Evolutionary conservation across 2,329 filamentous ascomycete species (phyloP).

Genomic region (Chalara sp.): DNA sequence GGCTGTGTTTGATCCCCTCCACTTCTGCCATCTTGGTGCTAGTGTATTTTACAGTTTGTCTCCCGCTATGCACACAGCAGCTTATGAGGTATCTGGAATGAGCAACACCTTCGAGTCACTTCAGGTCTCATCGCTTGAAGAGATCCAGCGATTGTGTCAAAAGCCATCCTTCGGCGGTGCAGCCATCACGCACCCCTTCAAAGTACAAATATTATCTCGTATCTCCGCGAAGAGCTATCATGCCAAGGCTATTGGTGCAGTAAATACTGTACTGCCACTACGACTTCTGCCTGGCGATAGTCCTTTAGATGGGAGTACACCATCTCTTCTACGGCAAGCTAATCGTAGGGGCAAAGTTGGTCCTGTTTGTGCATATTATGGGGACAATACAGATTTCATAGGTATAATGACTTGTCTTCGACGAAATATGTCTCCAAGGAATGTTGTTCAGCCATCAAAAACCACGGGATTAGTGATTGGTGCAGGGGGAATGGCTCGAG

Average conservation of each 20-base stretch:
- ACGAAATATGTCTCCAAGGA: constrained; percentile 65
- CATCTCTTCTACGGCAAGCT: constrained; percentile 26
- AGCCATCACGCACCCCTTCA: constrained; percentile 67
- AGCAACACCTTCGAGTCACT: constrained; percentile 60
- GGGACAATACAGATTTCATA: constrained; percentile 79
- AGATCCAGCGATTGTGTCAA: constrained; percentile 56
- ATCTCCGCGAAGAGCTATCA: constrained; percentile 64
- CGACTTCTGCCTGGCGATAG: constrained; percentile 34
- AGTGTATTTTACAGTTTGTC: constrained; percentile 67
- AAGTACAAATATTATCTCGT: constrained; percentile 60
- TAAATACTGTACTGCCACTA: constrained; percentile 70
- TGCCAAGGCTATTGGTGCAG: constrained; percentile 67
- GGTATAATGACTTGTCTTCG: constrained; percentile 69
- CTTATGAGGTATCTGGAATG: constrained; percentile 59
- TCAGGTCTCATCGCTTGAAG: constrained; percentile 54
- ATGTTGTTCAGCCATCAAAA: constrained; percentile 46
- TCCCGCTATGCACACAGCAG: constrained; percentile 71
- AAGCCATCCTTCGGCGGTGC: constrained; percentile 66
- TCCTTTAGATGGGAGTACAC: constrained; percentile 41
- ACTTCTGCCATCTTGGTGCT: constrained; percentile 68
- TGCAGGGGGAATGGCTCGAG: constrained; percentile 70
- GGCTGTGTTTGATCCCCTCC: constrained; percentile 62
- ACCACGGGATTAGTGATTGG: constrained; percentile 51
- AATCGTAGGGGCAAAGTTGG: constrained; percentile 57
- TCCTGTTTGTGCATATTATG: constrained; percentile 62